Conservation (phyloP, 768 basidiomycete genomes). For the Trametes punicea region DNA sequence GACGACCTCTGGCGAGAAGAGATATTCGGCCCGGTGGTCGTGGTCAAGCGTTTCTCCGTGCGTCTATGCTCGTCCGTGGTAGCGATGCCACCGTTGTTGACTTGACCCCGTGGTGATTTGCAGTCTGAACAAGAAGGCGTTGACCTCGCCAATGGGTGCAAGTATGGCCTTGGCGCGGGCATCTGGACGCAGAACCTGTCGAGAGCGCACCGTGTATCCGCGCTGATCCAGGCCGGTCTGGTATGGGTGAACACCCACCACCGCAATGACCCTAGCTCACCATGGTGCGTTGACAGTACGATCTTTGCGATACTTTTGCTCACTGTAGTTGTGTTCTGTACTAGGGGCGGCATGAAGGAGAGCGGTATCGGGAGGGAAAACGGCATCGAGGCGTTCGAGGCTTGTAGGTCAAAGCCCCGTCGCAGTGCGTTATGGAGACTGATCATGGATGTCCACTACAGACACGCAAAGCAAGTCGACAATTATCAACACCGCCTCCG, state of each 20-base stretch:
- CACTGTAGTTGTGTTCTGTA: not conserved
- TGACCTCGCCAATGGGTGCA: slow-evolving; percentile 66
- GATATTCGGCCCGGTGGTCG: slow-evolving; percentile 83
- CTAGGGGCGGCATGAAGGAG: slow-evolving; percentile 86
- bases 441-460: slow-evolving; percentile 28
- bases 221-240: slow-evolving; percentile 66
- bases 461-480: slow-evolving; percentile 85
- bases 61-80: slow-evolving; percentile 14
- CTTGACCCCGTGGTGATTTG: slow-evolving; percentile 25
- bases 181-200: slow-evolving; percentile 79
- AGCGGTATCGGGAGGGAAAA: slow-evolving; percentile 88
- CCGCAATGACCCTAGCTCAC: slow-evolving; percentile 84
- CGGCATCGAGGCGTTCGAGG: slow-evolving; percentile 74
- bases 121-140: slow-evolving; percentile 64
- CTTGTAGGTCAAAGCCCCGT: slow-evolving; percentile 48
- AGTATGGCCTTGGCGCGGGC: slow-evolving; percentile 78
- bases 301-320: no score
- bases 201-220: slow-evolving; percentile 70
- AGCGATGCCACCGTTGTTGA: not conserved
- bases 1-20: slow-evolving; percentile 81
- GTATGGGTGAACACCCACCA: slow-evolving; percentile 92
- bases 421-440: not conserved
- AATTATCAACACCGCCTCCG: slow-evolving; percentile 67
- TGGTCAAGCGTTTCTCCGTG: slow-evolving; percentile 54
- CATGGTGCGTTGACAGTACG: slow-evolving; percentile 80